Percentiles rank a stretch among this genome's conserved stretches.
These are phyloP conservation scores for Mortierella hygrophila DNA, from an alignment of 192 early-diverging fungal species.

Conservation along the genomic window DNA sequence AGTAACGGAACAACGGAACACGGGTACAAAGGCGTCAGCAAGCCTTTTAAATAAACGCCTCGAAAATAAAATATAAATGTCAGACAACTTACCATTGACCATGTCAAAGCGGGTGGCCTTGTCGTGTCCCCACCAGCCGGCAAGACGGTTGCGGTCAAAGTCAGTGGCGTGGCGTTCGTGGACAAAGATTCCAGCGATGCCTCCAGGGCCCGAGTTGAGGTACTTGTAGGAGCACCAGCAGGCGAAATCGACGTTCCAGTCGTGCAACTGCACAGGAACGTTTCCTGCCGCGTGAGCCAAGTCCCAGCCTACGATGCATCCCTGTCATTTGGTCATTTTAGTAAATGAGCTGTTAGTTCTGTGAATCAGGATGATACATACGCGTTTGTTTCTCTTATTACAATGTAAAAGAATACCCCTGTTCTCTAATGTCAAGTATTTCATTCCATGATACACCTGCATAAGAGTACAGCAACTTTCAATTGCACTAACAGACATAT, in stretches of 20 bases:
- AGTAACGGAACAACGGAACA: background rate
- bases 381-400: background rate
- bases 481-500: background rate
- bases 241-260: slow-evolving; percentile 98
- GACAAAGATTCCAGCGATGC: slow-evolving; percentile 92
- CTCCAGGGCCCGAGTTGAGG: slow-evolving; percentile 96
- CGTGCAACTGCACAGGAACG: slow-evolving; percentile 87
- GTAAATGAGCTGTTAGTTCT: no score
- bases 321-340: slow-evolving; percentile 52
- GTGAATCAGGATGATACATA: no score
- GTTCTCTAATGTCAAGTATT: background rate
- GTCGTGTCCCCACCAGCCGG: slow-evolving; percentile 96
- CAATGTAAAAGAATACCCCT: background rate
- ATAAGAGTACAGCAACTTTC: background rate
- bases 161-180: slow-evolving; percentile 83
- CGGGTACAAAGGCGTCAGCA: no score
- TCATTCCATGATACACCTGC: background rate
- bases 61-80: background rate
- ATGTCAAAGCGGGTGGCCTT: slow-evolving; percentile 88
- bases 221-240: slow-evolving; percentile 99
- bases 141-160: slow-evolving; percentile 69
- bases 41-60: no score
- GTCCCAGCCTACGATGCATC: slow-evolving; percentile 94
- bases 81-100: slow-evolving; percentile 68
- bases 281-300: slow-evolving; percentile 97